A percentile compares a stretch with the other conserved stretches of the same genome.
phyloP scores from a whole-genome alignment of 108 stramenopile species.

The Discostella pseudostelligera region DNA sequence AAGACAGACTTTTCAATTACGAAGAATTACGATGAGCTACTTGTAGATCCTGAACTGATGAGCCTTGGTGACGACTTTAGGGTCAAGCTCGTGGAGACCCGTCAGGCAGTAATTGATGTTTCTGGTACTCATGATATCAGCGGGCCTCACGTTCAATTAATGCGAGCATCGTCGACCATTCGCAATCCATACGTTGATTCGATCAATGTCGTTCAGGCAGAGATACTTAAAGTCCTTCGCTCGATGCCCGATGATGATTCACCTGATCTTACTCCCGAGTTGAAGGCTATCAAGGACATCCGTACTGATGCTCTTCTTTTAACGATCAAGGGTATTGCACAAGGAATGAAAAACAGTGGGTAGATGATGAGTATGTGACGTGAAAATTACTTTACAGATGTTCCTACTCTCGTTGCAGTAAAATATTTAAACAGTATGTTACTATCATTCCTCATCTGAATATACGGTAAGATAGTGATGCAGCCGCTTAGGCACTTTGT shows the following conservation, averaged over 20 bases:
- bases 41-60: constrained; percentile 70
- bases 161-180: constrained; percentile 80
- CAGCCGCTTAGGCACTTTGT: constrained; percentile 10
- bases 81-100: constrained; percentile 77
- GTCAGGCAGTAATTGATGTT: constrained; percentile 77
- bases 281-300: constrained; percentile 53
- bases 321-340: constrained; percentile 93
- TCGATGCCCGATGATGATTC: constrained; percentile 63
- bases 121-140: constrained; percentile 79
- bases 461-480: neutral
- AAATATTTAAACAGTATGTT: neutral
- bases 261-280: constrained; percentile 46
- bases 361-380: constrained; percentile 44
- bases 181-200: constrained; percentile 96
- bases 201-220: constrained; percentile 96
- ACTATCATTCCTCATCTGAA: neutral
- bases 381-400: neutral
- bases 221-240: constrained; percentile 86
- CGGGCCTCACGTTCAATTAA: constrained; percentile 79
- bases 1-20: constrained; percentile 93
- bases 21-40: constrained; percentile 88
- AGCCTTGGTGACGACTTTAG: constrained; percentile 84
- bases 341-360: constrained; percentile 98
- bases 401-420: neutral
- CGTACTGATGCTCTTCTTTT: constrained; percentile 84